Base-by-base conservation (phyloP, 2,329 filamentous ascomycete species). In the Trichoderma citrinoviride region DNA sequence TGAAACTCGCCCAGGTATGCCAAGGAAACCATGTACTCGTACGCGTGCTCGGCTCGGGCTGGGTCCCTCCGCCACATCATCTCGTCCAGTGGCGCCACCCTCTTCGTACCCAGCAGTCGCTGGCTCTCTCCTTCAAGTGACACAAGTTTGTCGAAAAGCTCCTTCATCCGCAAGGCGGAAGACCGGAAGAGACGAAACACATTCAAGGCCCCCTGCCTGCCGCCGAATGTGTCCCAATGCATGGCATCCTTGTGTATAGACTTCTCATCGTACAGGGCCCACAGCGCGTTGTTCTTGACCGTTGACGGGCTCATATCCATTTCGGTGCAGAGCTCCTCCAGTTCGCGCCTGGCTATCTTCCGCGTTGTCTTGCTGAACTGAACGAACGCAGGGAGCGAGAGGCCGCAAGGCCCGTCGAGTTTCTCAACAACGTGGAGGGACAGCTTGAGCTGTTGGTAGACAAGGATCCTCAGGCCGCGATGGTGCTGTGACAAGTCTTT, bases 11-110 rank as follows among this genome's bases (percentile, higher is more conserved):
- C 83, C n/a, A 87, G 74, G 60, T 83, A 81, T 1, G 85, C 89
- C 23, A 92, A 77, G 1, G 85, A 81, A 53, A 87, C 82, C 73
- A 92, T 81, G 71, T 90, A 90, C 2, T 79, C 77, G 69, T 90
- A 85, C 1, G 71, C 75, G 15, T 76, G 68, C 86, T 72, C 69
- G 6, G 73, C 74, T 64, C 71, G 68, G 44, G 77, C 72, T 2
- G 73, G 72, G 64, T 79, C 77, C 58, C 66, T 69, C 7, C 77
- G 71, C 29, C 70, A 70, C 46, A 70, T 69, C 72, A 78, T 74
- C 10, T 70, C 68, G 10, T 78, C 77, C n/a, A 77, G 68, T 7
- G 70, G 68, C 12, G 73, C 67, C n/a, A 77, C 63, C 7, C 71
- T 65, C n/a, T 67, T 66, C 4, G 49, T 47, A 3, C 67, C 66